Evolutionary conservation across 345 rosid species (phyloP), one percentile per base, ranked within the genome.

Genomic region (Corchorus olitorius): DNA sequence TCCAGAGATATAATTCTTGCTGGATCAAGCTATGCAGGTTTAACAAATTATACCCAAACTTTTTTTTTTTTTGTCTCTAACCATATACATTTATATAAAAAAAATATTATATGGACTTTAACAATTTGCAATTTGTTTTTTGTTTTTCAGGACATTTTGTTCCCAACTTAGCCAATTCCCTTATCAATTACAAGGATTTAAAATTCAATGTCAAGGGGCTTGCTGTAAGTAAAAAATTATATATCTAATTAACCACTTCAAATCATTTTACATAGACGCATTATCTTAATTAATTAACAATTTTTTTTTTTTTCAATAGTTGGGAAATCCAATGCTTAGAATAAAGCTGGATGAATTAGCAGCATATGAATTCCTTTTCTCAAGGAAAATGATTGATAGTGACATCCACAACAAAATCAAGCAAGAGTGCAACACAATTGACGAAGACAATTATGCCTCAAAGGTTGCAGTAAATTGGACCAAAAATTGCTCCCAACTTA

Each of bases 291-390:
- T 45, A 17, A 20, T 3, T 33, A 0, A 1, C 8, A 11, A 7
- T 0, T 46, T 19, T 0, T 19, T 65, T 66, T 0, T 8, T 60
- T 22, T 22, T 60, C 11, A 16, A 2, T 3, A 66, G 71, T 13
- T 66, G 71, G 71, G 71, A 13, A 66, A 66, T 35, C 71, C 71
- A 66, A 2, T 66, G 71, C 71, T 66, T 6, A 52, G 71, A 4
- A 5, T 9, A 66, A 66, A 66, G 71, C n/a, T 66, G 6, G 52
- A 66, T 20, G 0, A 15, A 15, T 12, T 39, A 2, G 48, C 68
- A 39, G 37, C 48, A 16, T 16, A 0, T 7, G 68, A 64, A 6
- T 39, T 64, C 6, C 17, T 37, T 64, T 37, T 64, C 14, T 64
- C 68, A 1, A 8, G 5, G 2, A 22, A 46, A 17, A 7, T 64